Percentiles rank a stretch among this genome's conserved stretches.
phyloP scores from a whole-genome alignment of 352 stramenopile species.

The Globisporangium yorkense region DNA sequence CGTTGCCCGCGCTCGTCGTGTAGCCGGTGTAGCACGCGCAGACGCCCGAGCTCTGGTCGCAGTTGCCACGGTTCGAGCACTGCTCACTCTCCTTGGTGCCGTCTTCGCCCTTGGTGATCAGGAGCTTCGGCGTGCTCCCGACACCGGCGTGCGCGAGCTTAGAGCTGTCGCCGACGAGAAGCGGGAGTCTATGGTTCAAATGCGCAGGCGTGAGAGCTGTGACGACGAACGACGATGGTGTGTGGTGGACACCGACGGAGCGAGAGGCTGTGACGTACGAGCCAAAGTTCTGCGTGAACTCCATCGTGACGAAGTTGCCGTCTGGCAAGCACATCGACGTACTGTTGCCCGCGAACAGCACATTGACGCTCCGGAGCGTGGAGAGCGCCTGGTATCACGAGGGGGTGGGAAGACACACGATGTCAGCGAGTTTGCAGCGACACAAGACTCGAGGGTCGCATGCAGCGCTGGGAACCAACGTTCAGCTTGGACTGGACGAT shows the following conservation, averaged over 20 bases:
- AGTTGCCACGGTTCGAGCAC: conserved; percentile 66
- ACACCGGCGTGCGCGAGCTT: conserved; percentile 50
- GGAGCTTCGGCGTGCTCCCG: conserved; percentile 36
- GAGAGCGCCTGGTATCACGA: conserved; percentile 30
- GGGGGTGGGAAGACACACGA: background rate
- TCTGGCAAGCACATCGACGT: conserved; percentile 60
- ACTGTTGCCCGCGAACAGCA: conserved; percentile 49
- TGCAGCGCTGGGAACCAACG: conserved; percentile 18
- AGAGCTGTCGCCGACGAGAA: conserved; percentile 67
- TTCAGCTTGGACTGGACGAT: conserved; percentile 64
- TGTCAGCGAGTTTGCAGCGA: background rate
- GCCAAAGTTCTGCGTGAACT: conserved; percentile 81
- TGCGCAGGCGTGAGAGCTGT: background rate
- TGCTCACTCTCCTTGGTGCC: conserved; percentile 90
- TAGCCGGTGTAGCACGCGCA: conserved; percentile 85
- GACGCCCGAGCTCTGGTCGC: conserved; percentile 67
- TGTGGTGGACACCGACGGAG: background rate
- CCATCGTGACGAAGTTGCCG: conserved; percentile 63
- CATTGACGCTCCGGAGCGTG: conserved; percentile 47
- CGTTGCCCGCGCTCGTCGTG: conserved; percentile 61
- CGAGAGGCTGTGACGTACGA: conserved; percentile 18
- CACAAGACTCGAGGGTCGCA: background rate
- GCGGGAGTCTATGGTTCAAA: conserved; percentile 26
- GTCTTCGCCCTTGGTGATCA: conserved; percentile 51
- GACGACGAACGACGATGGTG: too few relatives aligned